Evolutionary conservation across 495 filamentous ascomycete species (phyloP).

Genomic region (Daldinia grandis): DNA sequence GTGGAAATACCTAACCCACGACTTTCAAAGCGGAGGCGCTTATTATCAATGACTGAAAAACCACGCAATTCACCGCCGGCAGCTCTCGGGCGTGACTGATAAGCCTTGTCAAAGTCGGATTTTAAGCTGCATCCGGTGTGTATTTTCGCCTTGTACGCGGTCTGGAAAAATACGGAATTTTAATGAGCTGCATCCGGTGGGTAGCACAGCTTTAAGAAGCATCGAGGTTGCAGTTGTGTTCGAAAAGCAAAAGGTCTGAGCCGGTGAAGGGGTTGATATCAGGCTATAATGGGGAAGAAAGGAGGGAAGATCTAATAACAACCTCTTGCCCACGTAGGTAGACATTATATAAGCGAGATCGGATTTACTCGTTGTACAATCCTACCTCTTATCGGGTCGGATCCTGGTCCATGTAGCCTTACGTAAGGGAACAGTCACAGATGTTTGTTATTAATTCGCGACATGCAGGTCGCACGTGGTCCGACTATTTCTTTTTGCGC

Average conservation of each 20-base stretch:
- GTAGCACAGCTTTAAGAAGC: constrained; percentile 17
- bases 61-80: constrained; percentile 8
- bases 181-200: constrained; percentile 28
- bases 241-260: constrained; percentile 9
- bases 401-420: neutral
- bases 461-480: constrained; percentile 33
- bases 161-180: constrained; percentile 31
- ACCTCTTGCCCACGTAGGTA: neutral
- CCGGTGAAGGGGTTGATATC: constrained; percentile 13
- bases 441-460: constrained; percentile 1
- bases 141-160: neutral
- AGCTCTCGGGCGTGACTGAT: neutral
- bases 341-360: constrained; percentile 1
- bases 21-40: constrained; percentile 4
- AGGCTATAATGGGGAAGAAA: constrained; percentile 30
- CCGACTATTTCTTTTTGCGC: constrained; percentile 15
- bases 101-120: neutral
- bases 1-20: neutral
- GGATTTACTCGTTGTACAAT: neutral
- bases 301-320: constrained; percentile 12
- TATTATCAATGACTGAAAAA: constrained; percentile 7
- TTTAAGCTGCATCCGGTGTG: constrained; percentile 7
- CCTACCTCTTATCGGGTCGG: neutral
- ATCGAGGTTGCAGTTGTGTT: constrained; percentile 4
- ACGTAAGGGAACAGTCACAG: constrained; percentile 2